Conservation (phyloP, 176 grass and related monocot species). For the Secale cereale region DNA sequence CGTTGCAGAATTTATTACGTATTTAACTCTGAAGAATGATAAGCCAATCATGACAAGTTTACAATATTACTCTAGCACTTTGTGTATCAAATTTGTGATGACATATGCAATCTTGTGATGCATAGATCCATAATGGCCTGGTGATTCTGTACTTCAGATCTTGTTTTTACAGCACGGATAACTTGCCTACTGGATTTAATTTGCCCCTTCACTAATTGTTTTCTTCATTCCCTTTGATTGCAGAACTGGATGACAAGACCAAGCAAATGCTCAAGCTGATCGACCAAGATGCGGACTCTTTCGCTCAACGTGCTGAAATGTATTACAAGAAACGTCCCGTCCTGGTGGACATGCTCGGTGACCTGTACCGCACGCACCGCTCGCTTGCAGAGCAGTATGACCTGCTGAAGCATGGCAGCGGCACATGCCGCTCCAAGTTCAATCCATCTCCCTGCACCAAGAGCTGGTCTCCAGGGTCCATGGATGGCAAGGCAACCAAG, state of each 20-base stretch:
- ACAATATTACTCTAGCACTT: background rate
- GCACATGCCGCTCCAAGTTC: constrained; percentile 33
- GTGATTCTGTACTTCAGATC: background rate
- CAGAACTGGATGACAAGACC: constrained; percentile 83
- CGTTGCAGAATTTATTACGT: background rate
- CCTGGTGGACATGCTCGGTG: constrained; percentile 73
- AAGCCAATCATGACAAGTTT: background rate
- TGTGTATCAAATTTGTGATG: background rate
- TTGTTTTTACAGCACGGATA: background rate
- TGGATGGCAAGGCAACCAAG: constrained; percentile 15
- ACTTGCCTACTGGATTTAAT: background rate
- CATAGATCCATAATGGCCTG: background rate
- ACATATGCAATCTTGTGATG: background rate
- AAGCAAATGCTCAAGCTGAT: constrained; percentile 85
- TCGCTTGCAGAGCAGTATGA: constrained; percentile 75
- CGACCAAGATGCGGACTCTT: constrained; percentile 86
- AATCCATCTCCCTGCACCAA: constrained; percentile 34
- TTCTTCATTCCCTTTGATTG: background rate
- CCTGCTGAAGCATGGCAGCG: constrained; percentile 53
- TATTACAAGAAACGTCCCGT: constrained; percentile 87
- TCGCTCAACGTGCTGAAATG: constrained; percentile 90
- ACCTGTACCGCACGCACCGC: constrained; percentile 76
- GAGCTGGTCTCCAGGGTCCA: constrained; percentile 12
- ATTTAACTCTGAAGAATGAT: background rate
- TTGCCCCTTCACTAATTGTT: background rate